Conservation (phyloP, 2,329 filamentous ascomycete genomes). For the Beauveria sp. region DNA sequence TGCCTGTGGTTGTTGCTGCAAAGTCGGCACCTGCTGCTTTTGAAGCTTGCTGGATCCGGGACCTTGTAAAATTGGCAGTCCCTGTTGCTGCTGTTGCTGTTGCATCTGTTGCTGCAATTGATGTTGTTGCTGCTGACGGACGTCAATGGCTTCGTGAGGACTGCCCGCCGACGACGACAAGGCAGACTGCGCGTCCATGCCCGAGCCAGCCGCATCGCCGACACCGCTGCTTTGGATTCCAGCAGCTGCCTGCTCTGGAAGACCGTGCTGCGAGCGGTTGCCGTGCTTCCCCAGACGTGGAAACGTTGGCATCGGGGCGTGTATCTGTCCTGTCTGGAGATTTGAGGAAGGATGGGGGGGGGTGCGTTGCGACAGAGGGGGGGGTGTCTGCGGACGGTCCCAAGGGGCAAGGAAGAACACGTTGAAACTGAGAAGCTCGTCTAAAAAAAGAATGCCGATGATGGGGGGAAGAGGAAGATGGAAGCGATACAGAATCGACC, state of each 20-base stretch:
- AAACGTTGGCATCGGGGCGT: conserved; percentile 41
- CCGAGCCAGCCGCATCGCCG: conserved; percentile 2
- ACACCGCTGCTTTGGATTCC: conserved; percentile 1
- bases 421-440: neutral
- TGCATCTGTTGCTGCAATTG: conserved; percentile 20
- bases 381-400: neutral
- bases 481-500: conserved; percentile 15
- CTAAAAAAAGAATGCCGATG: conserved; percentile 16
- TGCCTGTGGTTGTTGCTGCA: conserved; percentile 12
- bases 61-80: conserved; percentile 11
- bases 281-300: conserved; percentile 47
- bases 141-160: conserved; percentile 10
- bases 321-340: neutral
- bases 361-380: neutral
- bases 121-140: conserved; percentile 16
- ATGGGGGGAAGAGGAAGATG: conserved; percentile 13
- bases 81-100: conserved; percentile 22
- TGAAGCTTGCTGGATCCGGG: conserved; percentile 20
- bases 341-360: neutral
- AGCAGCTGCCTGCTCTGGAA: conserved; percentile 17
- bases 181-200: conserved; percentile 13
- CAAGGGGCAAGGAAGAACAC: neutral
- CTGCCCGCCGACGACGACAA: conserved; percentile 1
- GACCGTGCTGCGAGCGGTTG: conserved; percentile 50
- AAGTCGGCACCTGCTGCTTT: conserved; percentile 15